Percentiles rank a stretch among this genome's conserved stretches.
Evolutionary conservation across 2,329 filamentous ascomycete species (phyloP).

Genomic region (Waltergamsia citrina): DNA sequence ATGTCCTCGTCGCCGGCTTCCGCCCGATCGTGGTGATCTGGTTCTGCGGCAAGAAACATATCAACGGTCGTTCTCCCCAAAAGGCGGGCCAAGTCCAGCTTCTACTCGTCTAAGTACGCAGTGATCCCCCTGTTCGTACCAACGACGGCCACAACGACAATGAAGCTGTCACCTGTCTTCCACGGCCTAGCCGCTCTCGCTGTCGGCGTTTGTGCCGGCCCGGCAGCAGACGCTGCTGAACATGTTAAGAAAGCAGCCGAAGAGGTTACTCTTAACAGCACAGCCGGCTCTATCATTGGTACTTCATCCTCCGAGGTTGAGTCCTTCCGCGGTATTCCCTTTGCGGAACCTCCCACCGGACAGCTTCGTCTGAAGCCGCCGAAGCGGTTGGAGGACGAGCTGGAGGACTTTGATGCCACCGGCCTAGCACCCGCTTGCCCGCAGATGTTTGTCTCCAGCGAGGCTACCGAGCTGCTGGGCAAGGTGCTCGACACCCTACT

Average conservation of each 20-base stretch:
- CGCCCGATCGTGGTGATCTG: no score
- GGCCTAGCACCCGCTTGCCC: conserved; percentile 55
- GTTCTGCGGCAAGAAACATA: no score
- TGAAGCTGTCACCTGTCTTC: not conserved
- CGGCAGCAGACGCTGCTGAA: not conserved
- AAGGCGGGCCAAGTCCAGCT: no score
- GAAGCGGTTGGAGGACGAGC: conserved; percentile 38
- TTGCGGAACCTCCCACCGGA: conserved; percentile 59
- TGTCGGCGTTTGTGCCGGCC: not conserved
- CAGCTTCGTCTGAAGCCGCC: conserved; percentile 61
- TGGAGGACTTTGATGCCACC: conserved; percentile 55
- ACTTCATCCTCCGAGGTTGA: conserved; percentile 41
- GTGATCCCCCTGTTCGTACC: no score
- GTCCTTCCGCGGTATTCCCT: conserved; percentile 66
- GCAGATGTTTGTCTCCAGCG: conserved; percentile 55
- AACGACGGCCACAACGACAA: no score
- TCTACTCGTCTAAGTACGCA: no score
- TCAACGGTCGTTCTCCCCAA: no score
- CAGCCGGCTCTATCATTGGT: conserved; percentile 44
- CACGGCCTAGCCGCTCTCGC: conserved; percentile 3
- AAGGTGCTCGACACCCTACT: conserved; percentile 38
- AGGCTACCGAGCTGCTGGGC: conserved; percentile 24
- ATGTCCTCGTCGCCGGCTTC: no score
- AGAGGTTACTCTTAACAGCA: conserved; percentile 42
- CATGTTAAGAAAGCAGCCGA: not conserved